A percentile compares a stretch with the other conserved stretches of the same genome.
Evolutionary conservation across 2,329 filamentous ascomycete species (phyloP).

Genomic region (Trichoderma guizhouense): DNA sequence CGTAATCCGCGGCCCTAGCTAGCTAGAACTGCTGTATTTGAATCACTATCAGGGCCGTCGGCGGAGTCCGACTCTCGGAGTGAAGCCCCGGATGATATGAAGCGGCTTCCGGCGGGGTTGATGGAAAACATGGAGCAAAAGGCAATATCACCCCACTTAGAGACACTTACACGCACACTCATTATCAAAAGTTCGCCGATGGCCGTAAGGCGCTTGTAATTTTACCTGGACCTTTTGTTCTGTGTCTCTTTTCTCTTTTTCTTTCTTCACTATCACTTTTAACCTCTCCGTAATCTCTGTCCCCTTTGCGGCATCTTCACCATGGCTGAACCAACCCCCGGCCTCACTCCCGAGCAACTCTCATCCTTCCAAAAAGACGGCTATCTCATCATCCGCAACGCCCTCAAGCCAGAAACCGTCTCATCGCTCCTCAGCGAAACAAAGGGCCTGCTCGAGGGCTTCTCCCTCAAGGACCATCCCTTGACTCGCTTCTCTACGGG

Average conservation of each 20-base stretch:
- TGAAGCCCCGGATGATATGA: background rate
- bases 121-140: background rate
- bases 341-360: conserved; percentile 70
- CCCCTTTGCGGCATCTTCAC: conserved; percentile 14
- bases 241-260: background rate
- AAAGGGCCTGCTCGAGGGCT: conserved; percentile 66
- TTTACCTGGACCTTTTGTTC: background rate
- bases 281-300: background rate
- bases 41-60: background rate
- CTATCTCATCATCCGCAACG: conserved; percentile 82
- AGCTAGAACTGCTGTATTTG: background rate
- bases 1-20: background rate
- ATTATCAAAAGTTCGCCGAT: conserved; percentile 6
- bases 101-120: conserved; percentile 16
- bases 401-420: conserved; percentile 65
- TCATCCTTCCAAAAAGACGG: conserved; percentile 74
- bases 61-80: conserved; percentile 6
- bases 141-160: conserved; percentile 10
- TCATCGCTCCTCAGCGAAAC: conserved; percentile 70
- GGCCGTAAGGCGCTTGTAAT: background rate
- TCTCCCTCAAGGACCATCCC: conserved; percentile 79
- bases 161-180: background rate
- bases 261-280: background rate
- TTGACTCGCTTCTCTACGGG: conserved; percentile 94
- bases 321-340: conserved; percentile 30